These are phyloP conservation scores for Penstemon barbatus DNA, from an alignment of 257 asterid species.

Conservation along the genomic window DNA sequence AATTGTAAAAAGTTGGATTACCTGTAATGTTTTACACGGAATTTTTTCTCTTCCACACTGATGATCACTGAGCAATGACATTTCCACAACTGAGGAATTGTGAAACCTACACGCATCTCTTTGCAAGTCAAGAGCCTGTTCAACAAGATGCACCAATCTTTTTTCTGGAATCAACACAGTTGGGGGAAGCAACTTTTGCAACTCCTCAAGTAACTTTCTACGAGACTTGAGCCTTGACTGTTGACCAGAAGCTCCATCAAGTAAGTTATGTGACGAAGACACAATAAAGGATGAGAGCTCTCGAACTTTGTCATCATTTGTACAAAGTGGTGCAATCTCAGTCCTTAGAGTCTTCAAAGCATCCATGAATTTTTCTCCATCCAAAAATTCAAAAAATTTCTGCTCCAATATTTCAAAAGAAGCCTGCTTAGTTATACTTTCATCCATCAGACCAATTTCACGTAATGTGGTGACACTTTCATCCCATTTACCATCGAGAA, in stretches of 20 bases:
- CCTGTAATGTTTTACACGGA: slow-evolving; percentile 83
- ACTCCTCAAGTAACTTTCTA: slow-evolving; percentile 56
- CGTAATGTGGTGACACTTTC: slow-evolving; percentile 61
- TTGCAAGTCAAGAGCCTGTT: slow-evolving; percentile 81
- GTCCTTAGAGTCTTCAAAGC: slow-evolving; percentile 82
- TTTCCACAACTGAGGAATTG: slow-evolving; percentile 56
- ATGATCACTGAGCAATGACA: slow-evolving; percentile 77
- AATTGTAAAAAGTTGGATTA: slow-evolving; percentile 23
- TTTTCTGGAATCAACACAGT: slow-evolving; percentile 66
- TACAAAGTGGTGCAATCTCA: slow-evolving; percentile 62
- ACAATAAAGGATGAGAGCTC: slow-evolving; percentile 63
- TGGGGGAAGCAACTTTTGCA: slow-evolving; percentile 75
- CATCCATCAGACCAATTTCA: slow-evolving; percentile 56
- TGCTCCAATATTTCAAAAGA: slow-evolving; percentile 76
- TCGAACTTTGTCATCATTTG: slow-evolving; percentile 52
- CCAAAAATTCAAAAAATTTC: slow-evolving; percentile 69
- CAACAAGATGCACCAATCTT: slow-evolving; percentile 77
- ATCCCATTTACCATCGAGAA: slow-evolving; percentile 84
- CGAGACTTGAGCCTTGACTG: slow-evolving; percentile 48
- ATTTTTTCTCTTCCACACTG: slow-evolving; percentile 74
- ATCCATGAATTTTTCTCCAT: slow-evolving; percentile 58
- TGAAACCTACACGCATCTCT: slow-evolving; percentile 71
- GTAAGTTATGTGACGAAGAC: slow-evolving; percentile 41
- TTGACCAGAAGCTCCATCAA: slow-evolving; percentile 37
- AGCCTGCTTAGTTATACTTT: slow-evolving; percentile 51